These are phyloP conservation scores for Diplodia mutila DNA, from an alignment of 2,329 filamentous ascomycete genomes.

Conservation along the genomic window DNA sequence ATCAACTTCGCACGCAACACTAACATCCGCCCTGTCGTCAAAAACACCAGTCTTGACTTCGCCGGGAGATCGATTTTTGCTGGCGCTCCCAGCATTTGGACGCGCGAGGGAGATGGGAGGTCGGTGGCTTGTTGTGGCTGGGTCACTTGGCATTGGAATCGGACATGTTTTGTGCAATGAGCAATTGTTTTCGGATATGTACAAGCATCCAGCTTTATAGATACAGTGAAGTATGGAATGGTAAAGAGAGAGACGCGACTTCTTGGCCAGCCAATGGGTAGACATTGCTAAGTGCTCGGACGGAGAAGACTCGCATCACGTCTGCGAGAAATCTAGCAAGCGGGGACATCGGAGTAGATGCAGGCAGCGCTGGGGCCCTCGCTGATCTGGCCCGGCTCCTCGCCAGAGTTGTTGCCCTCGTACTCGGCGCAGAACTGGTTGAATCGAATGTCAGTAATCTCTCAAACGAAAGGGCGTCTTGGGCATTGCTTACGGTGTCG, in stretches of 20 bases:
- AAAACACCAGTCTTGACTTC: no score
- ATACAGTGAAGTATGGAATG: not conserved
- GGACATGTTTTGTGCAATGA: not conserved
- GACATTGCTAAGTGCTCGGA: not conserved
- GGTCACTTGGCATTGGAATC: not conserved
- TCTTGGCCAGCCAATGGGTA: not conserved
- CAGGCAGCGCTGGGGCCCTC: conserved; percentile 39
- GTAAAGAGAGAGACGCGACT: not conserved
- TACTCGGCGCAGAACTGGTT: conserved; percentile 42
- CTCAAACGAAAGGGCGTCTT: no score
- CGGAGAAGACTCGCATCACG: not conserved
- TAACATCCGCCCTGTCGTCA: no score
- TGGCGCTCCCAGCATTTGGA: no score
- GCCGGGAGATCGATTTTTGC: no score
- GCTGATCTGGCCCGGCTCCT: conserved; percentile 38
- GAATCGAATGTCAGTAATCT: not conserved
- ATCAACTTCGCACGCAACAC: no score
- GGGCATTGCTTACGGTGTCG: conserved; percentile 37
- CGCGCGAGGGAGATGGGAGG: no score
- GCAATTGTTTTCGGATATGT: not conserved
- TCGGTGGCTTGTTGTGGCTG: no score
- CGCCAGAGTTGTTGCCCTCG: conserved; percentile 39
- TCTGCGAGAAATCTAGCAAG: not conserved
- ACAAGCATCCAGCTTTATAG: not conserved
- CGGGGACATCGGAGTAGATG: conserved; percentile 32